phyloP scores from a whole-genome alignment of 2,329 filamentous ascomycete species.

The Stagonosporopsis chrysanthemi region DNA sequence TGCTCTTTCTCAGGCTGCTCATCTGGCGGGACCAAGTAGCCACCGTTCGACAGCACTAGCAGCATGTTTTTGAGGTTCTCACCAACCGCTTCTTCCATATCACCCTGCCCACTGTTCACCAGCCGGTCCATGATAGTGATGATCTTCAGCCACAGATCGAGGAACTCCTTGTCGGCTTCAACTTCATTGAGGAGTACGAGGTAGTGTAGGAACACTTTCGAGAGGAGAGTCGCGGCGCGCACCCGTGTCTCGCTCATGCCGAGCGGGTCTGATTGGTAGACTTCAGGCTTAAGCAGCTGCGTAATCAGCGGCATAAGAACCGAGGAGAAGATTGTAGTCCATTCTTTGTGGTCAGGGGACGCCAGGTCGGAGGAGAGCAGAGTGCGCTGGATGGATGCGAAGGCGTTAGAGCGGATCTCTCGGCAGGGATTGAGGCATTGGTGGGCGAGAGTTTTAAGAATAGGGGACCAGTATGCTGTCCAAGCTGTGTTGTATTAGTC shows the following conservation, averaged over 20 bases:
- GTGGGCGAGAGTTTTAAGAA: constrained; percentile 84
- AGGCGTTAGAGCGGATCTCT: constrained; percentile 88
- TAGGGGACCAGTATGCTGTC: constrained; percentile 97
- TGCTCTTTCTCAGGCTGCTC: constrained; percentile 59
- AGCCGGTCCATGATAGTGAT: constrained; percentile 94
- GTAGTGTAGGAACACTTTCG: constrained; percentile 95
- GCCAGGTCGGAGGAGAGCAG: constrained; percentile 85
- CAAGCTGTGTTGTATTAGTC: constrained; percentile 67
- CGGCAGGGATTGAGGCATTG: constrained; percentile 96
- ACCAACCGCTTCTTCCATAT: constrained; percentile 93
- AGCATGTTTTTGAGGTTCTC: constrained; percentile 97
- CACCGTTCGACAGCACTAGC: constrained; percentile 91
- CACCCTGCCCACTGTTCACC: constrained; percentile 93
- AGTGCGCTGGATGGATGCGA: constrained; percentile 83
- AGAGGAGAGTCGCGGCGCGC: constrained; percentile 87
- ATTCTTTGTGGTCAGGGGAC: constrained; percentile 84
- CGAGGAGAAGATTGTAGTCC: constrained; percentile 93
- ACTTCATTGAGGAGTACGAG: constrained; percentile 83
- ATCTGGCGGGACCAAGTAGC: constrained; percentile 77
- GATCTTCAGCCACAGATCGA: constrained; percentile 91
- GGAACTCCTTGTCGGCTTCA: constrained; percentile 87
- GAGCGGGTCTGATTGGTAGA: constrained; percentile 86
- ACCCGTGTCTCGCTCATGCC: constrained; percentile 97
- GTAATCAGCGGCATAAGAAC: constrained; percentile 92
- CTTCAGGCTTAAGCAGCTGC: constrained; percentile 88